A percentile compares a stretch with the other conserved stretches of the same genome.
Conservation (phyloP, 2,329 filamentous ascomycete species). For the Claviceps humidiphila region DNA sequence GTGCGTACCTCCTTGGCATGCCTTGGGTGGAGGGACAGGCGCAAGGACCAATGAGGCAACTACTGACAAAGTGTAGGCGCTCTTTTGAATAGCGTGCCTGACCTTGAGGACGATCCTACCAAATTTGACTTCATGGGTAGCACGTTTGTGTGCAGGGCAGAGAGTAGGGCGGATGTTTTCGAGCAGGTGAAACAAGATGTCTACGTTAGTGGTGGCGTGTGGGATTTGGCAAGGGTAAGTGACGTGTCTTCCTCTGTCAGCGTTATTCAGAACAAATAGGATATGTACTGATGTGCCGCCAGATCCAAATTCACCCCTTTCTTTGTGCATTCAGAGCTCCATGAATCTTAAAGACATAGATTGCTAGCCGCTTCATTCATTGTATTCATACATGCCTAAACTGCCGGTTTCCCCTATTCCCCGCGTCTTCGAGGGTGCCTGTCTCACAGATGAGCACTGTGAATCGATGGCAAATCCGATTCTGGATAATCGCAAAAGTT, state of each 20-base stretch:
- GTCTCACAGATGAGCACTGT: no score
- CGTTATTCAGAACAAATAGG: background rate
- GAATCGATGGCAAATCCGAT: no score
- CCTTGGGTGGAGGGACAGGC: no score
- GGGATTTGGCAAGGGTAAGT: constrained; percentile 59
- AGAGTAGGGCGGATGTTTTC: constrained; percentile 55
- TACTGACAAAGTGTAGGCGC: constrained; percentile 36
- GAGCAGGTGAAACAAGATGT: constrained; percentile 57
- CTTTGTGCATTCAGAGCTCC: constrained; percentile 26
- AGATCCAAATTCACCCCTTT: constrained; percentile 37
- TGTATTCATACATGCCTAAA: constrained; percentile 4
- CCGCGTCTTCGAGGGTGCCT: no score
- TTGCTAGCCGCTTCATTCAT: background rate
- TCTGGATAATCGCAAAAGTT: no score
- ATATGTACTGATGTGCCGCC: background rate
- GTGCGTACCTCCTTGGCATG: constrained; percentile 24
- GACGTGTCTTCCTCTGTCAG: background rate
- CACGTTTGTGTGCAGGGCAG: constrained; percentile 52
- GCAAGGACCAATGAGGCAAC: background rate
- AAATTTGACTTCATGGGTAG: constrained; percentile 62
- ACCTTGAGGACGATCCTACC: constrained; percentile 37
- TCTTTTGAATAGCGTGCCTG: constrained; percentile 51
- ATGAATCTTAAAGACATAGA: constrained; percentile 5
- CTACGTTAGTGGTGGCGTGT: constrained; percentile 59
- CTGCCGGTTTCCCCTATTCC: background rate